Evolutionary conservation across 73 alveolate species (phyloP).

Genomic region (Blepharisma stoltei): DNA sequence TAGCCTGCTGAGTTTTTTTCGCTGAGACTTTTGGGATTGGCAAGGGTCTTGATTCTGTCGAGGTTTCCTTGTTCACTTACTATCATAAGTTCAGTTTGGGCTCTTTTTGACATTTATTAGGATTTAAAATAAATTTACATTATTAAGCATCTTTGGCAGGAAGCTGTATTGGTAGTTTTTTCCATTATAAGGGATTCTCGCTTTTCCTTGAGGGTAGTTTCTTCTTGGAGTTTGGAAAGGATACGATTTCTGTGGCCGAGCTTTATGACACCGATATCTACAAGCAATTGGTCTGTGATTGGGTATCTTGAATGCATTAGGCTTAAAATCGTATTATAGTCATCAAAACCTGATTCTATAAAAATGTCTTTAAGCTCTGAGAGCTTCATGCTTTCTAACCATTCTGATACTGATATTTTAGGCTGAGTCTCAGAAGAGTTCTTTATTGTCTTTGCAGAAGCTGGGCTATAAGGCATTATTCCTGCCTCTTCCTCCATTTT

Average conservation of each 20-base stretch:
- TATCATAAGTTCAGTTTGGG: no score
- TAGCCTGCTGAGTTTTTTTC: constrained; percentile 14
- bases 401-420: background rate
- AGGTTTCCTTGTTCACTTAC: no score
- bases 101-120: no score
- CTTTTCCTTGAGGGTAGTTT: background rate
- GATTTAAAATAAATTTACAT: no score
- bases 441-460: background rate
- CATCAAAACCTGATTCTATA: constrained; percentile 2
- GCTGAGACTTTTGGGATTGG: background rate
- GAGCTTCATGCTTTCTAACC: background rate
- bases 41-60: no score
- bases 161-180: no score
- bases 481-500: background rate
- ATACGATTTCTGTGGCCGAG: constrained; percentile 14
- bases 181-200: no score
- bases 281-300: background rate
- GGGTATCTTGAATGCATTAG: background rate
- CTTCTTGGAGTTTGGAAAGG: constrained; percentile 23
- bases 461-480: background rate
- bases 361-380: background rate
- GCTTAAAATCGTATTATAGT: background rate
- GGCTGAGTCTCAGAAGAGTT: background rate
- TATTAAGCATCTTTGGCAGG: no score
- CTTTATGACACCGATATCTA: background rate